Percentiles rank a stretch among this genome's conserved stretches.
Evolutionary conservation across 2,329 filamentous ascomycete species (phyloP).

Genomic region (Talaromyces sp.): DNA sequence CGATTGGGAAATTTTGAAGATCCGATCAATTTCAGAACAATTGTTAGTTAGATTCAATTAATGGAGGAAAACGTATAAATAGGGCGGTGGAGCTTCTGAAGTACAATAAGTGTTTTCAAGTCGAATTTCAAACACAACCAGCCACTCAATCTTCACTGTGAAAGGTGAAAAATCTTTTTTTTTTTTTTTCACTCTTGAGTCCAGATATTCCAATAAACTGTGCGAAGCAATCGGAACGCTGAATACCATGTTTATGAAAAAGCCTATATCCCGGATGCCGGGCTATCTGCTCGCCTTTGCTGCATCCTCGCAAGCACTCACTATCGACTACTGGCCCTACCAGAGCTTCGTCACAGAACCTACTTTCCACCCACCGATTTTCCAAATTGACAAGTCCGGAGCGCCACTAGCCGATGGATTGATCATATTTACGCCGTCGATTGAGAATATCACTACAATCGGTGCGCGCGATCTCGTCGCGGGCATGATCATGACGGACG

Average conservation of each 20-base stretch:
- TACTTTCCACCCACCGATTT: neutral
- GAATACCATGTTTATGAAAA: neutral
- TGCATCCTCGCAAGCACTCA: no score
- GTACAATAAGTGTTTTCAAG: neutral
- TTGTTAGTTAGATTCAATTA: neutral
- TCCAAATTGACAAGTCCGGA: neutral
- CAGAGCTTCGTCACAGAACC: neutral
- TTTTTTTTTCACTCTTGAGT: neutral
- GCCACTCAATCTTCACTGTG: neutral
- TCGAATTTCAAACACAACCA: neutral
- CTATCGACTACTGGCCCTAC: neutral
- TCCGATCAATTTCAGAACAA: neutral
- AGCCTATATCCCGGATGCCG: neutral
- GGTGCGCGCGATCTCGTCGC: neutral
- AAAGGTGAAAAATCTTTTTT: neutral
- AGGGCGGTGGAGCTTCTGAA: neutral
- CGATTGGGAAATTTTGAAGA: neutral
- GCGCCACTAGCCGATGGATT: neutral
- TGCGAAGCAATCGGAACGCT: neutral
- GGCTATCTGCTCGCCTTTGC: neutral
- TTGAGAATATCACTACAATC: neutral
- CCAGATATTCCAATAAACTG: neutral
- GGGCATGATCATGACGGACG: neutral
- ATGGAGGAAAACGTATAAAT: neutral
- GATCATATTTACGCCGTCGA: neutral